Evolutionary conservation across 1,284 basidiomycete genomes (phyloP).

Genomic region (Rhodotorula sp.): DNA sequence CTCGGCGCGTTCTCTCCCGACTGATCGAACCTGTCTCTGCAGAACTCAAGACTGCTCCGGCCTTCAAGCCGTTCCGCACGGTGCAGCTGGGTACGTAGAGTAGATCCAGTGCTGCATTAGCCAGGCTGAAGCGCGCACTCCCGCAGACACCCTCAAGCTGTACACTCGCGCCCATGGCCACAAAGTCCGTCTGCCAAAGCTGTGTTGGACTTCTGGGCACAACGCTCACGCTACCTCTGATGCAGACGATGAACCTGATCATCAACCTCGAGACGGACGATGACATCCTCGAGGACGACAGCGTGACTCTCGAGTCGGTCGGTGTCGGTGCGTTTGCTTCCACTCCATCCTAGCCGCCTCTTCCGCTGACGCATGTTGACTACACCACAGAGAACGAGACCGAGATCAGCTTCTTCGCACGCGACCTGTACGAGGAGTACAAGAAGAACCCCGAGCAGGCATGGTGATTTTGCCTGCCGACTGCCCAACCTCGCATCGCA

Average conservation of each 20-base stretch:
- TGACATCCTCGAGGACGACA: conserved; percentile 77
- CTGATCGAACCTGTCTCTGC: conserved; percentile 12
- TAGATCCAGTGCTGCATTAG: too few species aligned
- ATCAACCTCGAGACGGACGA: conserved; percentile 87
- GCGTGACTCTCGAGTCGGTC: conserved; percentile 63
- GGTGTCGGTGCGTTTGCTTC: conserved; percentile 66
- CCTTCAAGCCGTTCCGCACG: conserved; percentile 83
- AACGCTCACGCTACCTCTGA: conserved; percentile 6
- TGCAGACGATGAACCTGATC: conserved; percentile 86
- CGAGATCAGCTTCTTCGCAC: conserved; percentile 86
- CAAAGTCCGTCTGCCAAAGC: conserved; percentile 61
- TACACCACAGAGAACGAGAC: conserved; percentile 84
- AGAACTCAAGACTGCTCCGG: conserved; percentile 71
- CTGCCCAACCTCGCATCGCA: too few species aligned
- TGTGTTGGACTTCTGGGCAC: not conserved
- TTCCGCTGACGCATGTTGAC: conserved; percentile 14
- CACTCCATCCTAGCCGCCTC: not conserved
- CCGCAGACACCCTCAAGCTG: conserved; percentile 81
- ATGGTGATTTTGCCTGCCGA: conserved; percentile 25
- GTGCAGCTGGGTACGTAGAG: conserved; percentile 62
- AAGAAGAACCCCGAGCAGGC: conserved; percentile 68
- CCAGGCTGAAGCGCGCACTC: not conserved
- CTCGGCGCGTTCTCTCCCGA: not conserved
- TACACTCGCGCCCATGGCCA: conserved; percentile 93
- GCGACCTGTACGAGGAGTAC: conserved; percentile 72